Evolutionary conservation across 129 eudicot species (phyloP), one percentile per base, ranked within the genome.

Genomic region (Erigeron canadensis): DNA sequence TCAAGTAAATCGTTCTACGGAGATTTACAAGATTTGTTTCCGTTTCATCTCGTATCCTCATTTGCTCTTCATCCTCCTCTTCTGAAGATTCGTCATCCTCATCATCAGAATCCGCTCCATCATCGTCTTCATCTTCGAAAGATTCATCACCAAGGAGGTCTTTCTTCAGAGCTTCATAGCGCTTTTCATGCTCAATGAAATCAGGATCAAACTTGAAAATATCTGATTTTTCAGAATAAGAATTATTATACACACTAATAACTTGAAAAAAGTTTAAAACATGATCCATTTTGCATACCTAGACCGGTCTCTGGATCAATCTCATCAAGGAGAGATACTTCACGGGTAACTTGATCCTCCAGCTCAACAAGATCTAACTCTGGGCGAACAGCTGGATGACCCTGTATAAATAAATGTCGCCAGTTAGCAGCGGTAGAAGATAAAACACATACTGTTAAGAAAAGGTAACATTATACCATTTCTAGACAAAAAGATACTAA

Each of bases 261-360:
- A 44, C 7, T 41, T 54, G 11, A 16, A 59, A 69, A 76, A 56
- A 39, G 40, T 22, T 65, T 63, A 6, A 73, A 72, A 67, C 47
- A 83, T 23, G 40, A 58, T 22, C 21, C 9, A 18, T 8, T 41
- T 1, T 63, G 41, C 22, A 63, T 84, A 93, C 96, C 95, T 73
- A 87, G 81, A 38, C 94, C 42, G 60, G 77, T 84, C 79, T 95
- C 97, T 13, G 94, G 91, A 70, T 95, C 91, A 8, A 90, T 88
- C 67, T 84, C 76, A 68, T 88, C 97, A 11, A 79, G 73, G 70
- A 95, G 96, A 4, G 97, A 95, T 10, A 95, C 79, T 78, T 95
- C 99, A 57, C 90, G 99, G 10, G 96, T 95, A 60, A 95, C 58
- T 38, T 90, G 97, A 81, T 95, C 97, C 81, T 95, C 99, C 37